Conservation (phyloP, 495 filamentous ascomycete genomes). For the Evansstolkia leycettana region DNA sequence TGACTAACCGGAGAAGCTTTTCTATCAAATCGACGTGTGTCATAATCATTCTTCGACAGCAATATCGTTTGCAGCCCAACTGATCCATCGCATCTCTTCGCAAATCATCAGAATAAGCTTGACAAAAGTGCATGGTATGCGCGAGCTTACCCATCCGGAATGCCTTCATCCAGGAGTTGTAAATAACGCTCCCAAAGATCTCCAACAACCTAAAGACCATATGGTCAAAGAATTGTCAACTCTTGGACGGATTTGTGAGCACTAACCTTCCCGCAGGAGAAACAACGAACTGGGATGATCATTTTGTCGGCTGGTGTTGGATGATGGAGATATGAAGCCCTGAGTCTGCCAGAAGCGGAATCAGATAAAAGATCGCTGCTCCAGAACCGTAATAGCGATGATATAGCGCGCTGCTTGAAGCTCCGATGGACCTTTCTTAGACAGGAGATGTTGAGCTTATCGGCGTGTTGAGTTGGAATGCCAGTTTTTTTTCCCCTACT, state of each 20-base stretch:
- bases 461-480: too few species aligned
- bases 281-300: conserved; percentile 98
- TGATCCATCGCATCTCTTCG: conserved; percentile 83
- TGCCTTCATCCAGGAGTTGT: conserved; percentile 62
- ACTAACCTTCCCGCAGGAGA: conserved; percentile 92
- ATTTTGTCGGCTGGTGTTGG: conserved; percentile 49
- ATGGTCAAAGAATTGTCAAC: neutral
- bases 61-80: conserved; percentile 87
- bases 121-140: neutral
- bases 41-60: conserved; percentile 97
- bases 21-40: conserved; percentile 99
- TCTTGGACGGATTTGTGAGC: neutral
- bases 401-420: too few species aligned
- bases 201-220: conserved; percentile 61
- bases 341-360: too few species aligned
- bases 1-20: conserved; percentile 89
- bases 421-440: too few species aligned
- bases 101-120: conserved; percentile 2
- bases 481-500: too few species aligned
- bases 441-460: too few species aligned
- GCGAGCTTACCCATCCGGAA: conserved; percentile 62
- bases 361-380: too few species aligned
- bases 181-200: conserved; percentile 96
- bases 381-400: too few species aligned
- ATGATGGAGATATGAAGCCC: neutral